phyloP scores from a whole-genome alignment of 768 basidiomycete species.

The Coprinopsis strossmayeri region DNA sequence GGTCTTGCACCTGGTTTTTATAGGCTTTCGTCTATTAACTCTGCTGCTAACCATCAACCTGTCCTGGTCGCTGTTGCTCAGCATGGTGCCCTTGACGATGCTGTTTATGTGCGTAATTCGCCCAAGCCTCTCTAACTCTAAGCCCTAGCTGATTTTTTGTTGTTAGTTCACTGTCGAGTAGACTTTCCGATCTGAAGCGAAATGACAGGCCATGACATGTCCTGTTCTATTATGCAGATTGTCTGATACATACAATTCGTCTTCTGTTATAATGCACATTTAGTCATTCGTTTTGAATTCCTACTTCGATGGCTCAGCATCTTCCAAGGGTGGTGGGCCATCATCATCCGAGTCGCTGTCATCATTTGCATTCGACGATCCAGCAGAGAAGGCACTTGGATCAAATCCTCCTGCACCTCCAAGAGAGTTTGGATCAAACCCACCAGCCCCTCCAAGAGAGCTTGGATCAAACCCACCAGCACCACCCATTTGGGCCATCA shows the following conservation, averaged over 20 bases:
- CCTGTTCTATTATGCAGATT: background rate
- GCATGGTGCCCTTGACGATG: constrained; percentile 54
- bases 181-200: constrained; percentile 1
- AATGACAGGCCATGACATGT: background rate
- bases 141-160: no score
- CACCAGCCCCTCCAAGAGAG: constrained; percentile 10
- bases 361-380: constrained; percentile 20
- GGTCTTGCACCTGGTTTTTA: constrained; percentile 58
- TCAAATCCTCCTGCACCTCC: constrained; percentile 22
- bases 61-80: constrained; percentile 53
- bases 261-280: no score
- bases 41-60: constrained; percentile 54
- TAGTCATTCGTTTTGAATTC: constrained; percentile 3
- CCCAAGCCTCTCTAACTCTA: background rate
- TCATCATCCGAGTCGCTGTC: constrained; percentile 54
- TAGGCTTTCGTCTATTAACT: constrained; percentile 52
- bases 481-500: constrained; percentile 45
- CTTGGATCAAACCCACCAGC: constrained; percentile 18
- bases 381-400: constrained; percentile 17
- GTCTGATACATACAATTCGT: background rate
- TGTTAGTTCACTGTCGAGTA: constrained; percentile 21
- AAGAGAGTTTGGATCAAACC: constrained; percentile 15
- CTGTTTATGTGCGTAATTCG: constrained; percentile 39
- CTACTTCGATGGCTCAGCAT: constrained; percentile 42
- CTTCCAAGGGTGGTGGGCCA: constrained; percentile 78